Base-by-base conservation (phyloP, 1,284 basidiomycete genomes). In the Mycena citricolor region DNA sequence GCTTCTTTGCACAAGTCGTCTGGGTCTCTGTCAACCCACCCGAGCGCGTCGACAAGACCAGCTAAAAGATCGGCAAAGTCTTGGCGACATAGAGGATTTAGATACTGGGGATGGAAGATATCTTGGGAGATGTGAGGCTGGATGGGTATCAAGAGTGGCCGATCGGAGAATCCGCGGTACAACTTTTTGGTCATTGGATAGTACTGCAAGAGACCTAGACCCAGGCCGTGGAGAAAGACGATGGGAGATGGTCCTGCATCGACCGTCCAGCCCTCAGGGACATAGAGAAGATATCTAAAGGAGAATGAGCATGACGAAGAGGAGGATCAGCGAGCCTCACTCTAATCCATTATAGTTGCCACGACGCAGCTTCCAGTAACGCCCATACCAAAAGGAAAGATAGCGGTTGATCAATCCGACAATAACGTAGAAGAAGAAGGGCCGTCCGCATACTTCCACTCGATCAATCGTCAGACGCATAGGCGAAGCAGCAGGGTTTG, bases 121-220 rank as follows among this genome's bases (percentile, higher is more conserved):
- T 85, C 72, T 66, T 94, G 91, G 52, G 87, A 86, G 54, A 93
- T 83, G 55, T 91, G 85, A 2, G 90, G 90, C 51, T 94, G 90
- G 2, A 94, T 62, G 4, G 84, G 81, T 21, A 95, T 69, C 25
- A 95, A 66, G 45, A 95, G 60, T 2, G 92, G 92, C 22, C 85
- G 81, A 51, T 87, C 76, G 4, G 77, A 66, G 37, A 88, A 73
- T 4, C 66, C 67, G 52, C 54, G 69, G 47, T 81, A 61, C 24
- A 88, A 66, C 45, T 77, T 62, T 4, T 59, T 57, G 21, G 87
- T 61, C 48, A 81, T 63, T 20, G 64, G 51, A 38, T 74, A 65
- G 58, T 89, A 89, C 61, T 90, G 83, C 11, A 79, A 64, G 10
- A 90, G 60, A 2, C 91, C 91, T 31, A 94, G 73, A 10, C 93